Evolutionary conservation across 176 grass and related monocot genomes (phyloP), one percentile per base, ranked within the genome.

Genomic region (Calamus simplicifolius): DNA sequence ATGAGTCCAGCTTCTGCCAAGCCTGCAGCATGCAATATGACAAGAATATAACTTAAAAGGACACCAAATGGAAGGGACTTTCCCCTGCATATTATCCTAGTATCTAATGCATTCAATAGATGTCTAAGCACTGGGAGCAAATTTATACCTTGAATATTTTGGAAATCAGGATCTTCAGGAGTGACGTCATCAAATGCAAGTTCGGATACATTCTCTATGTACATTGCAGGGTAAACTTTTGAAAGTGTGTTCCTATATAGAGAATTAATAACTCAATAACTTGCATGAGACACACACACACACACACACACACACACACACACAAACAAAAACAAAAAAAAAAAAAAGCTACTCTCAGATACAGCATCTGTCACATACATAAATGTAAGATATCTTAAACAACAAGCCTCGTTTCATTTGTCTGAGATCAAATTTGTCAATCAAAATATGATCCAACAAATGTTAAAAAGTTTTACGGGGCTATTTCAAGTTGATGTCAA

Each of bases 141-240:
- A 74, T 62, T 26, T 63, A 79, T 66, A 97, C 92, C 92, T 88
- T 97, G 87, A 71, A 97, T 91, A 67, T 48, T 85, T 21, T 78
- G 77, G 58, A 97, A 97, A 82, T 97, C 87, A 27, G 84, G 81
- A 68, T 97, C 81, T 62, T 90, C 84, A 63, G 87, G 84, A 27
- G 72, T 88, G 51, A 97, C 28, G 56, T 97, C 92, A 80, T 97
- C 78, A 78, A 97, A 97, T 19, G 92, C 92, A 82, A 91, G 92
- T 66, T 91, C 92, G 52, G 87, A 85, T 62, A 88, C 17, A 73
- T 97, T 85, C 70, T 97, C 87, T 23, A 91, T 85, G 54, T 85
- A 97, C 92, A 97, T 97, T 54, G 92, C 92, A 80, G 92, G 92
- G 82, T 82, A 97, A 26, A 97, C 92, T 91, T 91, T 97, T 0